Evolutionary conservation across 192 early-diverging fungal genomes (phyloP).

Genomic region (Pilobolus umbonatus): DNA sequence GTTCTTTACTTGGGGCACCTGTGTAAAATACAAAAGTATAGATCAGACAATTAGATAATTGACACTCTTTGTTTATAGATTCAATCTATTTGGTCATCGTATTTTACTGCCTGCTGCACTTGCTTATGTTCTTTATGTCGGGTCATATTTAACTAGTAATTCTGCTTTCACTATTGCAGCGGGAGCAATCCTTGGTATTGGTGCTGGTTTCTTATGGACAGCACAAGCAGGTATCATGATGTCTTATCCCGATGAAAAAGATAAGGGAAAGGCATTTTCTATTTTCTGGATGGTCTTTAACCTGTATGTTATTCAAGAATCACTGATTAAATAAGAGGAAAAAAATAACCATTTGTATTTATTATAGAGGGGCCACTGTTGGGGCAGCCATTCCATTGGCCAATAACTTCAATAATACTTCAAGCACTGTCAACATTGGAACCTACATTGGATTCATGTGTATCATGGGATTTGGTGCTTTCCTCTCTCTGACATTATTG

Average conservation of each 20-base stretch:
- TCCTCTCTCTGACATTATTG: constrained; percentile 52
- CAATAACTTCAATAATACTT: constrained; percentile 55
- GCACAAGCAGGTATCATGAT: constrained; percentile 66
- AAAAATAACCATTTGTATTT: too few relatives aligned
- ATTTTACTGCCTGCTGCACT: constrained; percentile 63
- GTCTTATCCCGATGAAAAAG: constrained; percentile 78
- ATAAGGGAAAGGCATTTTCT: constrained; percentile 79
- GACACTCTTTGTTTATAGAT: constrained; percentile 60
- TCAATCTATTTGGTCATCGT: constrained; percentile 73
- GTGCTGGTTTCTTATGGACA: constrained; percentile 71
- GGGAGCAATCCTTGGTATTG: constrained; percentile 75
- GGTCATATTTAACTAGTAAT: constrained; percentile 60
- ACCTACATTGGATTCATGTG: constrained; percentile 72
- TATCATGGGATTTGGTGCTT: constrained; percentile 60
- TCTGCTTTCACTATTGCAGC: constrained; percentile 65
- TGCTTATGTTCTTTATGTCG: constrained; percentile 72
- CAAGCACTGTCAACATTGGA: constrained; percentile 51
- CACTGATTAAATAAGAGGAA: too few relatives aligned
- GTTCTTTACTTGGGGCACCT: constrained; percentile 67
- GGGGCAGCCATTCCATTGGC: constrained; percentile 73
- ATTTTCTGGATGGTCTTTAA: constrained; percentile 87
- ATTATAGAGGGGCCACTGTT: constrained; percentile 59
- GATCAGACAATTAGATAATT: constrained; percentile 58
- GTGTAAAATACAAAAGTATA: constrained; percentile 31
- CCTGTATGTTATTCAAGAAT: constrained; percentile 76